Conservation (phyloP, 306 rosid species). For the Gastrolobium bilobum region DNA sequence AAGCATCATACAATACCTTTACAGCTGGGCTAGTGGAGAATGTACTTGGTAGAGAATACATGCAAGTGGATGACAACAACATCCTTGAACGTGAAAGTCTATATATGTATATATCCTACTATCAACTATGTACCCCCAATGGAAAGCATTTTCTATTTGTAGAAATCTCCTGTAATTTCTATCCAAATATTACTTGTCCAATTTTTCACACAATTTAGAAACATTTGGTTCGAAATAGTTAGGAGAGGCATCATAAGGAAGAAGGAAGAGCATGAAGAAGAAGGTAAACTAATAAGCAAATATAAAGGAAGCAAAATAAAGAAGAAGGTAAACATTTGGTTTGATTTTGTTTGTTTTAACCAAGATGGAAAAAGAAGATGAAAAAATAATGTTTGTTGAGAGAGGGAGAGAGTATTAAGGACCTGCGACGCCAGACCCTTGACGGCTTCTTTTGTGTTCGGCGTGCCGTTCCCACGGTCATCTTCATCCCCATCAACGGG, state of each 20-base stretch:
- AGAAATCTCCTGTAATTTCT: constrained; percentile 44
- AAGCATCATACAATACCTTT: constrained; percentile 48
- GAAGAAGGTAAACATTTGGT: too few relatives aligned
- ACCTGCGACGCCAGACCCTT: constrained; percentile 96
- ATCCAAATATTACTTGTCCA: constrained; percentile 46
- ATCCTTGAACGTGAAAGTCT: constrained; percentile 42
- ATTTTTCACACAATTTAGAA: constrained; percentile 35
- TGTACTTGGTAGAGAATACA: constrained; percentile 47
- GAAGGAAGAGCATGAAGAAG: too few relatives aligned
- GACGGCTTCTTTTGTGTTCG: constrained; percentile 89
- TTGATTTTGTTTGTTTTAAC: too few relatives aligned
- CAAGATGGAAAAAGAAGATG: constrained; percentile 49
- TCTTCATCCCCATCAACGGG: constrained; percentile 61
- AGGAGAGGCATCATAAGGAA: constrained; percentile 20
- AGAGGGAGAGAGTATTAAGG: constrained; percentile 33
- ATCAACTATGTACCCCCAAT: constrained; percentile 43
- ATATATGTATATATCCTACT: constrained; percentile 38
- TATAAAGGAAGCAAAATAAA: too few relatives aligned
- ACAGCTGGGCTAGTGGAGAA: constrained; percentile 50
- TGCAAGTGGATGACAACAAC: constrained; percentile 56
- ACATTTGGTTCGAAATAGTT: constrained; percentile 29
- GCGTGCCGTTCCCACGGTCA: constrained; percentile 84
- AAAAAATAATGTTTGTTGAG: constrained; percentile 59
- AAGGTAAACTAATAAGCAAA: too few relatives aligned
- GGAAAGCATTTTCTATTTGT: constrained; percentile 52